A percentile compares a stretch with the other conserved stretches of the same genome.
Evolutionary conservation across 768 basidiomycete species (phyloP).

Genomic region (Punctularia strigosozonata): DNA sequence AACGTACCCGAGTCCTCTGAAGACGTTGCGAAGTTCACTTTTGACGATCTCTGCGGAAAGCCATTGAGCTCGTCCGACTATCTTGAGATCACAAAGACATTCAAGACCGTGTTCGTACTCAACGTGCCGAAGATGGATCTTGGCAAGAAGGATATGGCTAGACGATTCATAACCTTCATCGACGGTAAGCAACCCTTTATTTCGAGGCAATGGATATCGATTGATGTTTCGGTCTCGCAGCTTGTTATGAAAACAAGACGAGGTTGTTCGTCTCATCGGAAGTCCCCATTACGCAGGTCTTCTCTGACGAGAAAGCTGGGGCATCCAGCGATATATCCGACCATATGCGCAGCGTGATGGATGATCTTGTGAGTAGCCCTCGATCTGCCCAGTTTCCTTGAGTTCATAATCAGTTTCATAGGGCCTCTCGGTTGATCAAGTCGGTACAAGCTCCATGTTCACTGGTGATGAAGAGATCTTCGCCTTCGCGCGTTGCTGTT

Average conservation of each 20-base stretch:
- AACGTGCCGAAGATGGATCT: constrained; percentile 86
- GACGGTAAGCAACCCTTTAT: constrained; percentile 48
- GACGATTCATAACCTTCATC: constrained; percentile 95
- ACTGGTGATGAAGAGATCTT: constrained; percentile 95
- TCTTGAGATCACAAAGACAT: constrained; percentile 81
- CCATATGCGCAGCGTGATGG: constrained; percentile 91
- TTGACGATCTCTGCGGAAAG: constrained; percentile 76
- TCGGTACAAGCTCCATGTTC: constrained; percentile 84
- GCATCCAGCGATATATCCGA: constrained; percentile 43
- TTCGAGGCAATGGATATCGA: background rate
- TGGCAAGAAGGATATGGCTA: constrained; percentile 69
- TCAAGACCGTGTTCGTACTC: constrained; percentile 78
- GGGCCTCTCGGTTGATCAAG: constrained; percentile 68
- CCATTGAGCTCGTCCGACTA: constrained; percentile 94
- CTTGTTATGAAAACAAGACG: constrained; percentile 92
- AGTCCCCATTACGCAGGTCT: constrained; percentile 83
- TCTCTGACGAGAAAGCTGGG: constrained; percentile 52
- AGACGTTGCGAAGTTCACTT: constrained; percentile 75
- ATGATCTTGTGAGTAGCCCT: constrained; percentile 71
- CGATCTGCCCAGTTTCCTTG: constrained; percentile 4
- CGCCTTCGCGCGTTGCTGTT: constrained; percentile 91
- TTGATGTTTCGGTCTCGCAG: constrained; percentile 21
- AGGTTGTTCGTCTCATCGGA: constrained; percentile 89
- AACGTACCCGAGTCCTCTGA: constrained; percentile 69
- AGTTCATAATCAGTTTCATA: constrained; percentile 16